Evolutionary conservation across 2,329 filamentous ascomycete species (phyloP).

Genomic region (Ploettnerulaceae sp.): DNA sequence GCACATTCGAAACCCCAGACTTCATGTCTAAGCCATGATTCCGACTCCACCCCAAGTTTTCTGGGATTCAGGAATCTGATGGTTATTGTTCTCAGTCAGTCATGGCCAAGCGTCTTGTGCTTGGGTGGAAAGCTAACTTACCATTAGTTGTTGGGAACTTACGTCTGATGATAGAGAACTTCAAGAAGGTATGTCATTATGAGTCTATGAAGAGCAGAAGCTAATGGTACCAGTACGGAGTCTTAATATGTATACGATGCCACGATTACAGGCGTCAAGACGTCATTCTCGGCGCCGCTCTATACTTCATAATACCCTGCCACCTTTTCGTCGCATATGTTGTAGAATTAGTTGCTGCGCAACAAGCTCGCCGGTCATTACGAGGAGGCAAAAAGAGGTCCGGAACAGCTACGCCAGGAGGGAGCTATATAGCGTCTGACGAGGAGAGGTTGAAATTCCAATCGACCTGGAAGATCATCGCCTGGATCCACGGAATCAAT

Average conservation of each 20-base stretch:
- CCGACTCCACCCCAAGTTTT: slow-evolving; percentile 71
- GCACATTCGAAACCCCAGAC: slow-evolving; percentile 68
- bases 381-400: slow-evolving; percentile 45
- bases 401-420: slow-evolving; percentile 32
- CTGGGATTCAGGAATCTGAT: slow-evolving; percentile 93
- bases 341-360: slow-evolving; percentile 79
- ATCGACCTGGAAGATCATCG: slow-evolving; percentile 73
- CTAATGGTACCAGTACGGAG: slow-evolving; percentile 61
- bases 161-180: slow-evolving; percentile 92
- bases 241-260: slow-evolving; percentile 85
- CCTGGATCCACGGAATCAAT: slow-evolving; percentile 77
- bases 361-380: slow-evolving; percentile 67
- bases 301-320: slow-evolving; percentile 85
- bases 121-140: slow-evolving; percentile 5
- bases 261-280: slow-evolving; percentile 83
- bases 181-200: slow-evolving; percentile 65
- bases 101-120: neutral
- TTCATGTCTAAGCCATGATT: slow-evolving; percentile 84
- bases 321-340: slow-evolving; percentile 87
- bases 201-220: neutral
- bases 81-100: slow-evolving; percentile 80
- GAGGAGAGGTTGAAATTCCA: slow-evolving; percentile 59
- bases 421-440: slow-evolving; percentile 33
- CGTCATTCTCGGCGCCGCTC: slow-evolving; percentile 65
- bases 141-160: slow-evolving; percentile 80